Evolutionary conservation across 148 eudicot species (phyloP), one percentile per base, ranked within the genome.

Genomic region (Persicaria maculosa): DNA sequence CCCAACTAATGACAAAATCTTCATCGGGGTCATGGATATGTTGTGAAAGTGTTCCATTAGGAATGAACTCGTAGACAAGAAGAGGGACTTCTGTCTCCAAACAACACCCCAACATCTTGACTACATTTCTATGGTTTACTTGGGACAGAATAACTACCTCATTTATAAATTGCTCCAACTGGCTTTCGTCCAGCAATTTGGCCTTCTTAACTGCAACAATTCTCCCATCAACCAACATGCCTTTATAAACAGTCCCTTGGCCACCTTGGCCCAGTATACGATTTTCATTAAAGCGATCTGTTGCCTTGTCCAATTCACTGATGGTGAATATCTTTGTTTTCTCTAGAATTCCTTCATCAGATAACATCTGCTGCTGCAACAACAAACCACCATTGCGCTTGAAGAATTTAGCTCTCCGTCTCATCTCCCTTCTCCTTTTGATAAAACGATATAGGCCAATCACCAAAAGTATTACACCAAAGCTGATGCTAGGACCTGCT

Each of bases 131-230:
- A 3, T 64, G 68, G 14, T 64, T 64, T 64, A 64, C 3, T 4
- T 36, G 68, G n/a, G 68, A 64, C 68, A 64, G 36, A 64, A 64
- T 64, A 31, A 64, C 68, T 46, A 64, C 44, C 68, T 64, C 68
- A 12, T 64, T 64, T 31, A 64, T 36, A 11, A 64, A 64, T 14
- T 64, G 68, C 7, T 64, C 68, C 7, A 64, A 5, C 7, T 64
- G 68, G 44, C 68, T 64, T 31, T 64, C 68, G 36, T 64, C 45
- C 7, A 64, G 14, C 12, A 64, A 64, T 14, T 64, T 64, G 68
- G 68, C 44, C 68, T 64, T 64, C 17, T 64, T 64, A 11, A 64
- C 36, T 14, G 68, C 68, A 40, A 64, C 68, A 64, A 64, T 10
- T 4, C 68, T 64, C 2, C 45, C 68, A 64, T 64, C 68, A 11